Percentiles rank a stretch among this genome's conserved stretches.
Conservation (phyloP, 164 flowering plant genomes). For the Stephania japonica region DNA sequence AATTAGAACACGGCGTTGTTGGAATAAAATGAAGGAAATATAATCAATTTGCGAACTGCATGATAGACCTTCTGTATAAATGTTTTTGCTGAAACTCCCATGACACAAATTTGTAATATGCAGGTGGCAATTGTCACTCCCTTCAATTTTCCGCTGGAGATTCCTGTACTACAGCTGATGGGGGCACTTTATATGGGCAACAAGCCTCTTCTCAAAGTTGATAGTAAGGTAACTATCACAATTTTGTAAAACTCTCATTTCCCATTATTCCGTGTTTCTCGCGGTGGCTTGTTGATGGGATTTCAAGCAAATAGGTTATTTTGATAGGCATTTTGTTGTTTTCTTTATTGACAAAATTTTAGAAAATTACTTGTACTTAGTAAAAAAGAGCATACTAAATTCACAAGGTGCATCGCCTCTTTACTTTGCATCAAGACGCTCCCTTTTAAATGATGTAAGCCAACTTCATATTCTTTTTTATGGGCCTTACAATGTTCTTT, state of each 20-base stretch:
- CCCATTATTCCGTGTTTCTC: too few relatives aligned
- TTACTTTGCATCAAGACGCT: neutral
- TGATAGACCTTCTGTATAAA: neutral
- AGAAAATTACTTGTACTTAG: too few relatives aligned
- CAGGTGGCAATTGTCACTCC: slow-evolving; percentile 95
- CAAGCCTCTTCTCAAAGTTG: slow-evolving; percentile 90
- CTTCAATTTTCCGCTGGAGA: slow-evolving; percentile 95
- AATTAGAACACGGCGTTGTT: neutral
- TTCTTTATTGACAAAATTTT: too few relatives aligned
- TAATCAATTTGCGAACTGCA: neutral
- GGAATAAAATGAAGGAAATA: neutral
- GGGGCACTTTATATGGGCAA: slow-evolving; percentile 99
- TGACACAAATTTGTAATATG: slow-evolving; percentile 13
- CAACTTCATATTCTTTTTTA: neutral
- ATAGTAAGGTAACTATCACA: slow-evolving; percentile 68
- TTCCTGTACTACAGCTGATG: slow-evolving; percentile 94
- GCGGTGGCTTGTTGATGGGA: too few relatives aligned
- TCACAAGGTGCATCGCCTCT: too few relatives aligned
- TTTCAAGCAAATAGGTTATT: too few relatives aligned
- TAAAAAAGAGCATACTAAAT: too few relatives aligned
- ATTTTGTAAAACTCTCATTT: neutral
- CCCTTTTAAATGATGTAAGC: neutral
- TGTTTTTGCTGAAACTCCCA: neutral
- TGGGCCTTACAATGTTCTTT: neutral
- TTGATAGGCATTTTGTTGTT: too few relatives aligned